Conservation (phyloP, 805 yeast species). For the Wickerhamiella qilinensis region DNA sequence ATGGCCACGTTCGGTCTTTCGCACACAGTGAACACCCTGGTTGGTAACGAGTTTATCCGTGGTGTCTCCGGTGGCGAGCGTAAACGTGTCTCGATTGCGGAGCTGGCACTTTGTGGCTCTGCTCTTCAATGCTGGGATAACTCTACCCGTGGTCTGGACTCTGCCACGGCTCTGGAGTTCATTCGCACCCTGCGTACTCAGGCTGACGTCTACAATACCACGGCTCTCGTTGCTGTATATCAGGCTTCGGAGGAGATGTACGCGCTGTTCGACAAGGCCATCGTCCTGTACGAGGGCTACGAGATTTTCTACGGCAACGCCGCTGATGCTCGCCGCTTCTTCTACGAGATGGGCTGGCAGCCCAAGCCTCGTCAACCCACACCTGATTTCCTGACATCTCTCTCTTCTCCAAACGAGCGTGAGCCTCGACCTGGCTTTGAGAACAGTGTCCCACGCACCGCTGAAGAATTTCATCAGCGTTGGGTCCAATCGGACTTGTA, state of each 20-base stretch:
- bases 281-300: constrained; percentile 40
- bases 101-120: constrained; percentile 50
- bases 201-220: constrained; percentile 35
- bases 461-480: constrained; percentile 41
- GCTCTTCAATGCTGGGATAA: constrained; percentile 59
- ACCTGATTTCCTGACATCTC: constrained; percentile 54
- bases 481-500: constrained; percentile 39
- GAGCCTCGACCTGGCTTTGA: constrained; percentile 31
- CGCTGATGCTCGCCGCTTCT: constrained; percentile 36
- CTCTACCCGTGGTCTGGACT: constrained; percentile 72
- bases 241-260: constrained; percentile 55
- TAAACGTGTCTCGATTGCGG: constrained; percentile 70
- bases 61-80: constrained; percentile 80
- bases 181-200: constrained; percentile 46
- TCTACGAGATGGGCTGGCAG: constrained; percentile 45
- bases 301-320: constrained; percentile 54
- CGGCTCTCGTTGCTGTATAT: constrained; percentile 52
- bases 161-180: constrained; percentile 69
- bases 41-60: constrained; percentile 44
- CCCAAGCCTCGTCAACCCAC: constrained; percentile 52
- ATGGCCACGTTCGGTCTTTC: constrained; percentile 41
- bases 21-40: constrained; percentile 43
- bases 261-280: constrained; percentile 44
- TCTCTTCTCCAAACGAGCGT: constrained; percentile 52
- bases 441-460: constrained; percentile 38